Base-by-base conservation (phyloP, 2,329 filamentous ascomycete species). In the Stachybotrys echinatus region DNA sequence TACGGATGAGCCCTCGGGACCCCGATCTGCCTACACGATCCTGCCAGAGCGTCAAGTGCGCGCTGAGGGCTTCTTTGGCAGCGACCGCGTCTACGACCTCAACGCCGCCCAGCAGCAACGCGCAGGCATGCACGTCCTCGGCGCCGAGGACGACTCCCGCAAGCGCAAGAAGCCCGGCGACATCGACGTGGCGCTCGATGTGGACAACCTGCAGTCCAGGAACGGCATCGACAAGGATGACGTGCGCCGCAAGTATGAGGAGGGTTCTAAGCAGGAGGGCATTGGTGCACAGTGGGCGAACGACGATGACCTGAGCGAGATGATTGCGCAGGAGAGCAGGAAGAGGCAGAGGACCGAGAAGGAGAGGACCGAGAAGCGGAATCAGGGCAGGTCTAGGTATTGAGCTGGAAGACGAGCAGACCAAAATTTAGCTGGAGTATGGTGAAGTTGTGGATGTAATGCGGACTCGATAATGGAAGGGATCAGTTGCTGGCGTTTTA, bases 151-250 rank as follows among this genome's bases (percentile, higher is more conserved):
- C 51, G 83, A 91, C 50, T 77, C 69, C 21, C 76, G 89, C 61
- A 94, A 95, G 73, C 82, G 90, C 61, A 99, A 97, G 83, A 96
- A 96, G 79, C 92, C 88, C 4, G 94, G 92, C 39, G 94, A 99
- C 65, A 81, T 99, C 21, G 94, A 99, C 58, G 87, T 97, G 23
- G 89, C 91, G 21, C 83, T 99, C 55, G 91, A 97, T 61, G 83
- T 89, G 5, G 92, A 97, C 64, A 80, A 87, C 37, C 69, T 99
- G 52, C 83, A 83, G 55, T 77, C 81, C 39, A 80, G 85, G 53
- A 89, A 90, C 58, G 88, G 86, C 42, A 78, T 97, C 61, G 87
- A 81, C 69, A 95, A 92, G 67, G 92, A 96, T 22, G 88, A 92
- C 59, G 68, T 99, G 61, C 81, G 80, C 66, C 84, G 80, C 61